Evolutionary conservation across 1,284 basidiomycete species (phyloP), one percentile per base, ranked within the genome.

Genomic region (Ceraceosorus guamensis): DNA sequence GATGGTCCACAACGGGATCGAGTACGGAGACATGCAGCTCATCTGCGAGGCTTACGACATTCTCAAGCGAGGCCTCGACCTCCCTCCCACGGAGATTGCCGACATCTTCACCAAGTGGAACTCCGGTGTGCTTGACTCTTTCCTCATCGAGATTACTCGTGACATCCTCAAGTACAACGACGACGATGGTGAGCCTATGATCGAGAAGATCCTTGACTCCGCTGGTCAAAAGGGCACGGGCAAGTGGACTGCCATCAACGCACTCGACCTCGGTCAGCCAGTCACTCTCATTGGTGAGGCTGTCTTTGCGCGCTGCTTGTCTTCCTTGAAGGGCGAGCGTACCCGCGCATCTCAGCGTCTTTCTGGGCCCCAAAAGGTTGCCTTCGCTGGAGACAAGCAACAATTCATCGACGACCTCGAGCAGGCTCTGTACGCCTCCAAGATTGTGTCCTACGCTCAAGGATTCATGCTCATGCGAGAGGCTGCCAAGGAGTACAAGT

Each of bases 401-500:
- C 88, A 93, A 78, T 99, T 99, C 82, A 93, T 99, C 77, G 89
- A 91, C 71, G 91, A 98, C 79, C 87, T 99, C 65, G 93, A 98
- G 81, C 95, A 98, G 79, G 93, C 93, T 53, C 84, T 99, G 61
- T 98, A 99, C 80, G 95, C 92, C 49, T 95, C 91, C 74, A 99
- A 99, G 85, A 93, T 99, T 53, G 68, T 76, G 55, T 76, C 73
- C 37, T 76, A 99, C 83, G 90, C 93, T 30, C 95, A 99, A 81
- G 95, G 95, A 70, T 99, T 98, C 83, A 95, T 98, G 86, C 84
- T 99, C 73, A 96, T 98, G 92, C 85, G 95, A 70, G 88, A 97
- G 80, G 93, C 93, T 54, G 93, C 92, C 55, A 88, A 90, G 79
- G 91, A 93, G 83, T 90, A 82, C 88, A 70, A 76, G 80, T 80